phyloP scores from a whole-genome alignment of 139 green algal genomes.

The Chlorella sp. region DNA sequence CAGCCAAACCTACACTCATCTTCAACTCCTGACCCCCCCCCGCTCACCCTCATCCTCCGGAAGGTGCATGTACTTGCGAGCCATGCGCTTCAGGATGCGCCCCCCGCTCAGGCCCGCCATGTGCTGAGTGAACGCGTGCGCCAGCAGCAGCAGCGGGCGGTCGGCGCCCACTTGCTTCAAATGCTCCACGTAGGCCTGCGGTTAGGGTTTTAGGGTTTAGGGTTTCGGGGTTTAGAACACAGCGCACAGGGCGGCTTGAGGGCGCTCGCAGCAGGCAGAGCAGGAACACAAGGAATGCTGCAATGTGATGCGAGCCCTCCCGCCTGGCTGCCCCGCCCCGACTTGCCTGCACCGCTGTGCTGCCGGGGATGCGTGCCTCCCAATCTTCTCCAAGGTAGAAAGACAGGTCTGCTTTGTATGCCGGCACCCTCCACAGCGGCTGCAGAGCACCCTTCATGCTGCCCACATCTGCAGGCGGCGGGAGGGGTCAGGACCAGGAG shows the following conservation, averaged over 20 bases:
- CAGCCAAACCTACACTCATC: too few species aligned
- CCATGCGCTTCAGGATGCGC: conserved; percentile 5
- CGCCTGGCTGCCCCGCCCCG: too few species aligned
- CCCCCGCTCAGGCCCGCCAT: conserved; percentile 23
- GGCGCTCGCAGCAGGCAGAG: not conserved
- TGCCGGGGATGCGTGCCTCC: not conserved
- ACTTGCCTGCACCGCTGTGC: not conserved
- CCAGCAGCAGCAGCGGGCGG: conserved; percentile 31
- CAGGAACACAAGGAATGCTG: not conserved
- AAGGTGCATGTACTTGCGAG: conserved; percentile 21
- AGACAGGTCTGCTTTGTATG: conserved; percentile 14
- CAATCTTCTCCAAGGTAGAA: conserved; percentile 15
- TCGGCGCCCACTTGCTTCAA: not conserved
- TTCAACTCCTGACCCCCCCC: not conserved
- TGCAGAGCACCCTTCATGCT: not conserved
- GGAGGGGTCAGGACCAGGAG: too few species aligned
- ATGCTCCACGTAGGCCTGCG: conserved; percentile 5
- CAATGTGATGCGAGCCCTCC: too few species aligned
- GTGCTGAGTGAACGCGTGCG: conserved; percentile 32
- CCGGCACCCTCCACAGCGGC: conserved; percentile 16
- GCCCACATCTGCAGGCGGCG: too few species aligned
- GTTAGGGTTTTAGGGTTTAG: not conserved
- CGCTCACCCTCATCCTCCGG: conserved; percentile 23
- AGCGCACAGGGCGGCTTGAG: not conserved
- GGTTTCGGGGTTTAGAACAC: too few species aligned